A percentile compares a stretch with the other conserved stretches of the same genome.
Evolutionary conservation across 305 asterid species (phyloP).

Genomic region (Lippia alba): DNA sequence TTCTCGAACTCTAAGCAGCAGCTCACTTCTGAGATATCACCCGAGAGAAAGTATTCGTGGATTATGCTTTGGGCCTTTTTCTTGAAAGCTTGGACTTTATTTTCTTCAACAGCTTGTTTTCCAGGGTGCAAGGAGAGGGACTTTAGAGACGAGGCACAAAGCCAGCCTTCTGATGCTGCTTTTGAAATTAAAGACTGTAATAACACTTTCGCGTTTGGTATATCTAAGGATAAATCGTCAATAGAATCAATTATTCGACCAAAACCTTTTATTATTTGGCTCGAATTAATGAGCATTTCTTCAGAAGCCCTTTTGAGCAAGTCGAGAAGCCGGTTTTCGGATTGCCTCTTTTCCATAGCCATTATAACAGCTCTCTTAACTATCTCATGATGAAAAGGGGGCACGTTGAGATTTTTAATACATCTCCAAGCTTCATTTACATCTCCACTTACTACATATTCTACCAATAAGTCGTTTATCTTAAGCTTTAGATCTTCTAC

Average conservation of each 20-base stretch:
- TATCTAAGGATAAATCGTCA: constrained; percentile 81
- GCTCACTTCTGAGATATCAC: constrained; percentile 78
- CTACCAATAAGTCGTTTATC: constrained; percentile 66
- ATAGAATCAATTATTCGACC: constrained; percentile 76
- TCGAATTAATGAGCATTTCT: constrained; percentile 78
- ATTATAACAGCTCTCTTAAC: constrained; percentile 77
- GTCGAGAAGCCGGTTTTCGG: constrained; percentile 62
- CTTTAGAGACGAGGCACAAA: constrained; percentile 73
- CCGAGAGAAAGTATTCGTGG: constrained; percentile 79
- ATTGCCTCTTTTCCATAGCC: constrained; percentile 85
- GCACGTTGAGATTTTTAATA: constrained; percentile 80
- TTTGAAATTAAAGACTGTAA: constrained; percentile 77
- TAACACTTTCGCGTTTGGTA: constrained; percentile 77
- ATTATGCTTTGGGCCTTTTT: constrained; percentile 69
- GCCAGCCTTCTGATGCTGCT: constrained; percentile 98
- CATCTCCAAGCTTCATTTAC: constrained; percentile 80
- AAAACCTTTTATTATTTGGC: constrained; percentile 85
- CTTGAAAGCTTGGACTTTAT: constrained; percentile 59
- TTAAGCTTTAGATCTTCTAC: constrained; percentile 79
- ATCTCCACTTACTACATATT: constrained; percentile 82
- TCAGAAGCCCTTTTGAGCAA: constrained; percentile 69
- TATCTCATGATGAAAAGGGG: constrained; percentile 87
- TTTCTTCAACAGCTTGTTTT: constrained; percentile 57
- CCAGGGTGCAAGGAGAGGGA: constrained; percentile 54
- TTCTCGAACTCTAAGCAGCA: constrained; percentile 75